Evolutionary conservation across 2,329 filamentous ascomycete genomes (phyloP), one percentile per base, ranked within the genome.

Genomic region (Aspergillus fischeri): DNA sequence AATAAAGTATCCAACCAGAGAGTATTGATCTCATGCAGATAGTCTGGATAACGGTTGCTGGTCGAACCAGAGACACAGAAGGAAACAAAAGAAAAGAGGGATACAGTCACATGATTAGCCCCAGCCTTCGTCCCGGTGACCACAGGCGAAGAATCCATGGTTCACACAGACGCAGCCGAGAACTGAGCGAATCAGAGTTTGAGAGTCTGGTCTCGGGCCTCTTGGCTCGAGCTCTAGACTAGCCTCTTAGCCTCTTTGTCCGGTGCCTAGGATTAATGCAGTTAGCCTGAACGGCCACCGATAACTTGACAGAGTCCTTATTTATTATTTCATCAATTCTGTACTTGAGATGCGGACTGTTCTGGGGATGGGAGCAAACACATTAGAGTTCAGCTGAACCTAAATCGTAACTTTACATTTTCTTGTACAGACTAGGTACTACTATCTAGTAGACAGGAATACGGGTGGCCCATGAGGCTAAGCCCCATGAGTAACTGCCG

Each of bases 401-500:
- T 35, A 14, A 14, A 32, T 32, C 11, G 4, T 32, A 14, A 32
- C 29, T 32, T 5, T 32, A 9, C 29, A 4, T 14, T 32, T 32
- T 32, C 10, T 14, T 32, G 29, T 11, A 14, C 3, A 11, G 29
- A 14, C 28, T 29, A 29, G 28, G 11, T 11, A 32, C 29, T 32
- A 25, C 25, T 25, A 4, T 25, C 25, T 25, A 32, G 29, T 4
- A 32, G 29, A 35, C 17, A 35, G 32, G 32, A 35, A 35, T 35
- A 35, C 32, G 32, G 32, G 32, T 38, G 32, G 32, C 32, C 14
- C 32, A 35, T 17, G 32, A 38, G 32, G 32, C 32, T 38, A 38
- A 38, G 32, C 32, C 53, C 53, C 50, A 52, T 52, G 42, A 58
- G 50, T 50, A 57, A 49, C 50, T 49, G 47, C 47, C 49, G 52